phyloP scores from a whole-genome alignment of 2,329 filamentous ascomycete species.

The Amylocarpus encephaloides region DNA sequence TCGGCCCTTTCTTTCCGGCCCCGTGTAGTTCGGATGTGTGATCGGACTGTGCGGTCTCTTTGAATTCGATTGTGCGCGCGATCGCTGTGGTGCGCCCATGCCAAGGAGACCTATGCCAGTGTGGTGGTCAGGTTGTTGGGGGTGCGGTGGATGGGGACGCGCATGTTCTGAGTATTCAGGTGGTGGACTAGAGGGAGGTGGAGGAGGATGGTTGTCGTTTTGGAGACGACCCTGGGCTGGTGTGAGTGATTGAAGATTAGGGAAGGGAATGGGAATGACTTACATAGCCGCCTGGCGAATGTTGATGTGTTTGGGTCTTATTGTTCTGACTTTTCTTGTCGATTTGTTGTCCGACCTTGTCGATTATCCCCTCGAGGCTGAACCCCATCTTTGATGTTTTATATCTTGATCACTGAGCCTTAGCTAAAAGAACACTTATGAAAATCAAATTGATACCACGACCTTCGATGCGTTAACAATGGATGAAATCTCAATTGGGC shows the following conservation, averaged over 20 bases:
- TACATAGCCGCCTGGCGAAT: not conserved
- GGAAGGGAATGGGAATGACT: not conserved
- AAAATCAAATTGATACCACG: no score
- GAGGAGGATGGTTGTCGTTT: not conserved
- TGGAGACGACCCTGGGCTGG: not conserved
- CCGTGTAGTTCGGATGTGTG: constrained; percentile 1
- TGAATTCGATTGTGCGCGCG: not conserved
- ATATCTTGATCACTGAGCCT: not conserved
- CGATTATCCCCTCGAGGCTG: not conserved
- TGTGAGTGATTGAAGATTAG: not conserved
- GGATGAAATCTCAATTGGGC: no score
- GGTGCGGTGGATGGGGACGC: not conserved
- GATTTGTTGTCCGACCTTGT: constrained; percentile 2
- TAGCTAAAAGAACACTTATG: no score
- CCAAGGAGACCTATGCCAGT: not conserved
- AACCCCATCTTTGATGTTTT: not conserved
- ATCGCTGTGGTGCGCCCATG: not conserved
- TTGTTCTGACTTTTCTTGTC: not conserved
- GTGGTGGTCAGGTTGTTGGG: not conserved
- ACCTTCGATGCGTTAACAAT: no score
- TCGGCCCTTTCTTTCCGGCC: not conserved
- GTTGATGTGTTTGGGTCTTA: not conserved
- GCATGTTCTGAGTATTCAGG: not conserved
- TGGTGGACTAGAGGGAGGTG: not conserved
- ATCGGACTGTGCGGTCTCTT: not conserved